A percentile compares a stretch with the other conserved stretches of the same genome.
Evolutionary conservation across 371 early-diverging fungal genomes (phyloP).

Genomic region (Mortierella sp.): DNA sequence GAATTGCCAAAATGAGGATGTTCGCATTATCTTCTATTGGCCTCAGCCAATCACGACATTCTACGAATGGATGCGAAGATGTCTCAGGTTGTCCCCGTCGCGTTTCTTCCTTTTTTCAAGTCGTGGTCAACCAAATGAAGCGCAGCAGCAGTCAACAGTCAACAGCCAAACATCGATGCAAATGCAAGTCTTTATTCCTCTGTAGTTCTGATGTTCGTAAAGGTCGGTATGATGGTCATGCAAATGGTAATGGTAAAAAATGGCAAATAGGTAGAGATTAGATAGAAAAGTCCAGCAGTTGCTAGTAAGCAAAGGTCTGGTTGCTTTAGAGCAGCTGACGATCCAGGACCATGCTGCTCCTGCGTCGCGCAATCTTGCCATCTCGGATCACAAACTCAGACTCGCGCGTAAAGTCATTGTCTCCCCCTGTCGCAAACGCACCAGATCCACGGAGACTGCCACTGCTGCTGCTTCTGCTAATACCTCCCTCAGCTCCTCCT

Average conservation of each 20-base stretch:
- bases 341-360: conserved; percentile 55
- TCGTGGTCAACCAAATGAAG: neutral
- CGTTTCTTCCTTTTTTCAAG: neutral
- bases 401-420: conserved; percentile 41
- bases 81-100: too few relatives aligned
- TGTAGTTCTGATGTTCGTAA: too few relatives aligned
- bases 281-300: too few relatives aligned
- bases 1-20: too few relatives aligned
- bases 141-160: neutral
- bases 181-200: neutral
- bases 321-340: conserved; percentile 10
- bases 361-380: conserved; percentile 57
- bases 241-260: neutral
- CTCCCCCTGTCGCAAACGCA: conserved; percentile 32
- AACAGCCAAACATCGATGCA: neutral
- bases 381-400: conserved; percentile 53
- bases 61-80: too few relatives aligned
- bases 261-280: neutral
- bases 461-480: neutral
- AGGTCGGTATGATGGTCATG: neutral
- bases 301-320: too few relatives aligned
- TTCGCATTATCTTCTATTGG: neutral
- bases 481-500: conserved; percentile 6
- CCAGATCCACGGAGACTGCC: conserved; percentile 7
- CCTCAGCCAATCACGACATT: too few relatives aligned